Percentiles rank a stretch among this genome's conserved stretches.
Evolutionary conservation across 495 filamentous ascomycete genomes (phyloP).

Genomic region (Sabuloglossum arenarium): DNA sequence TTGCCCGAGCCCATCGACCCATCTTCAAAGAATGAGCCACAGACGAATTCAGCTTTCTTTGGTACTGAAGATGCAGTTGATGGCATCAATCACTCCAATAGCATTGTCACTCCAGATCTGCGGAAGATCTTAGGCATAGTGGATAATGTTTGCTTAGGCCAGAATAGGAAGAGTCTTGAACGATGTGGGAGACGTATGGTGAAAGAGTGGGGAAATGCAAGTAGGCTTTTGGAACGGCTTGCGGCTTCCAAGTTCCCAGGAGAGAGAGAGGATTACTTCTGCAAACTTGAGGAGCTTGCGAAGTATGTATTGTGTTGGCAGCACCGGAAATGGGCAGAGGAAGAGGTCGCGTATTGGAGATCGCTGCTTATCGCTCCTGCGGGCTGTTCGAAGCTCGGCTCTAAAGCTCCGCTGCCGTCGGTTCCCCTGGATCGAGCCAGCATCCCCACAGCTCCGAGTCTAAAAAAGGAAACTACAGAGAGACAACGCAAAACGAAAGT

Average conservation of each 20-base stretch:
- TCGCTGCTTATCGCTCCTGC: neutral
- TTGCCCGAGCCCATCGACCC: too few relatives aligned
- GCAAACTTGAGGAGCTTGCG: constrained; percentile 1
- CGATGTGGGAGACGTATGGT: neutral
- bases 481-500: too few relatives aligned
- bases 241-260: neutral
- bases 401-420: neutral
- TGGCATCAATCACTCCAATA: too few relatives aligned
- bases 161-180: too few relatives aligned
- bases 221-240: neutral
- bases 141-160: too few relatives aligned
- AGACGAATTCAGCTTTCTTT: too few relatives aligned
- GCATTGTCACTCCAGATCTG: too few relatives aligned
- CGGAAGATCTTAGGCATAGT: too few relatives aligned
- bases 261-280: neutral
- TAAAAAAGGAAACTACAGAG: neutral
- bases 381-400: neutral
- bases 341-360: neutral
- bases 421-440: neutral
- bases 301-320: neutral
- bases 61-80: too few relatives aligned
- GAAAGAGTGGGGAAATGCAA: neutral
- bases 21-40: too few relatives aligned
- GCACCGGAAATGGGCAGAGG: neutral
- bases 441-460: neutral